Base-by-base conservation (phyloP, 148 eudicot species). In the Silene uniflora region DNA sequence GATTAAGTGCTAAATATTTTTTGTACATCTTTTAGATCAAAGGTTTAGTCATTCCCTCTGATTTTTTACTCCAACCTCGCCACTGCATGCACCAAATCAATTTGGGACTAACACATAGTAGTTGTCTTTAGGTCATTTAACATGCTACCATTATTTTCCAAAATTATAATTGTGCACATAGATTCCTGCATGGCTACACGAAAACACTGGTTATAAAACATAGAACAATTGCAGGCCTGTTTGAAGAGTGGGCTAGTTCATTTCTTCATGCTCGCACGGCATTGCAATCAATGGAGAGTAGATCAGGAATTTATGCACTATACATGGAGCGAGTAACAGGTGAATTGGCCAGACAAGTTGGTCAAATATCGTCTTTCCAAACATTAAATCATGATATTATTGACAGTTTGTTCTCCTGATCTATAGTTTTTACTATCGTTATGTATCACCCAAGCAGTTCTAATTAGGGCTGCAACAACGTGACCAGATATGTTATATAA, bases 251-350 rank as follows among this genome's bases (percentile, higher is more conserved):
- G 93, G 82, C 85, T 61, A 47, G 78, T 66, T 91, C 95, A 47
- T 55, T 89, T 85, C 86, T 80, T 61, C 88, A 85, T 66, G 89
- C 89, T 66, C 86, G 86, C 62, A 89, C 87, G 76, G 84, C 87
- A 52, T 81, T 91, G 81, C 89, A 89, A 55, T 79, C 83, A 42
- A 54, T 91, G 80, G 96, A 94, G 74, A 81, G 74, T 81, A 84
- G 93, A 82, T 86, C 87, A 62, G 89, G 89, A 29, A 88, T 94
- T 64, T 94, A 94, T 72, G 82, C 89, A 7, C 52, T 90, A 17
- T 92, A 94, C 89, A 86, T 91, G 90, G 98, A 94, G 77, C 89
- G 96, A 46, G 90, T 94, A 44, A 81, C 85, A 23, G 91, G 97
- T 21, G 85, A 72, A 71, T 73, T 94, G 76, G 88, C 88, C 22